Evolutionary conservation across 306 rosid species (phyloP).

Genomic region (Cucumis cinereus): DNA sequence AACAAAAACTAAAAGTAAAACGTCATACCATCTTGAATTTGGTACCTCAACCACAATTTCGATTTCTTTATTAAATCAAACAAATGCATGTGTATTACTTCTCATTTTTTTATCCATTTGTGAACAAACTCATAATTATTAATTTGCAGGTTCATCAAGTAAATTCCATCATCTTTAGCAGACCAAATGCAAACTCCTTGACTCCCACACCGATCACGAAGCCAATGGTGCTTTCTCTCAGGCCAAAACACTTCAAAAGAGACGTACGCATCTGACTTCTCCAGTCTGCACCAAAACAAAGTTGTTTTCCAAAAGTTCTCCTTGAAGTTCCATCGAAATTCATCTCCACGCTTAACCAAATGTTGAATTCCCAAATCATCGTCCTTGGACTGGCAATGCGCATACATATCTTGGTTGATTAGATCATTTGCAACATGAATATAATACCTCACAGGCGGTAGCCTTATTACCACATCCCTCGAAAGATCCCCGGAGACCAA

Average conservation of each 20-base stretch:
- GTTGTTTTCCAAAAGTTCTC: not conserved
- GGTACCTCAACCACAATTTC: too few relatives aligned
- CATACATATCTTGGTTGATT: not conserved
- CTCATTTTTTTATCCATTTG: not conserved
- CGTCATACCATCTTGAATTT: too few relatives aligned
- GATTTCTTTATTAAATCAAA: too few relatives aligned
- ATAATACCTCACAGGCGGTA: not conserved
- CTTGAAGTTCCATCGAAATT: slow-evolving; percentile 1
- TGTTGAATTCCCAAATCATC: not conserved
- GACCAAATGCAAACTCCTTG: slow-evolving; percentile 2
- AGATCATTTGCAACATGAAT: not conserved
- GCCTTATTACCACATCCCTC: not conserved
- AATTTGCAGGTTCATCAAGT: not conserved
- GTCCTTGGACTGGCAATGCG: slow-evolving; percentile 7
- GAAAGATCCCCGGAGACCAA: not conserved
- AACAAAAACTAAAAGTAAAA: too few relatives aligned
- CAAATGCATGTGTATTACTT: not conserved
- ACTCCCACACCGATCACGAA: not conserved
- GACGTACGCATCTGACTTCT: not conserved
- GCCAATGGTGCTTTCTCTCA: not conserved
- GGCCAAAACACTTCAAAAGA: slow-evolving; percentile 1
- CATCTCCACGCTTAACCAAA: not conserved
- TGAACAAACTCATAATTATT: not conserved
- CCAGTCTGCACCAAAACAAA: not conserved
- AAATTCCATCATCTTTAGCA: slow-evolving; percentile 13